phyloP scores from a whole-genome alignment of 2,329 filamentous ascomycete species.

The Arthrobotrys musiformis region DNA sequence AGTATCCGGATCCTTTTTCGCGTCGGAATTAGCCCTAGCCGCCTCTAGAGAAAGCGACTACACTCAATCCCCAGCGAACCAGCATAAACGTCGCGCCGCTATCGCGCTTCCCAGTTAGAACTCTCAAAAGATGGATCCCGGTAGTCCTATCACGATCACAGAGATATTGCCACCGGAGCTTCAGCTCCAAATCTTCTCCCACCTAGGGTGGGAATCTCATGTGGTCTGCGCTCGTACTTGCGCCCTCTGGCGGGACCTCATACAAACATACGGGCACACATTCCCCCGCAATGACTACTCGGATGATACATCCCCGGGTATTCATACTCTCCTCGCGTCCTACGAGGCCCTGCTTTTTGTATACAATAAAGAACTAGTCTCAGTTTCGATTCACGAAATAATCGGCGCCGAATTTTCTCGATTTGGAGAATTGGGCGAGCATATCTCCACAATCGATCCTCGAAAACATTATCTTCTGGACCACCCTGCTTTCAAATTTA shows the following conservation, averaged over 20 bases:
- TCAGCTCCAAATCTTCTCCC: constrained; percentile 7
- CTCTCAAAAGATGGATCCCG: neutral
- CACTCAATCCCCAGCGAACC: neutral
- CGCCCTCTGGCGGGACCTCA: constrained; percentile 6
- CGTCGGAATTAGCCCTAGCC: no score
- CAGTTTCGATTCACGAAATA: constrained; percentile 1
- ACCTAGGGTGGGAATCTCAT: constrained; percentile 12
- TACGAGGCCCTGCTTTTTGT: neutral
- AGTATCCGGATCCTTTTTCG: no score
- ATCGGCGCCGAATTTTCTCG: neutral
- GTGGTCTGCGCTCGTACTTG: constrained; percentile 4
- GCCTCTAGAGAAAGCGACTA: no score
- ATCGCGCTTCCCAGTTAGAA: neutral
- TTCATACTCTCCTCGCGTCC: neutral
- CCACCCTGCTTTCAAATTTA: neutral
- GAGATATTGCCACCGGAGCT: neutral
- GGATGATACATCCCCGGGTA: neutral
- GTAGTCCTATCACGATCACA: neutral
- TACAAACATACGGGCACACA: neutral
- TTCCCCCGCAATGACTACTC: constrained; percentile 1
- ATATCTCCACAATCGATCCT: neutral
- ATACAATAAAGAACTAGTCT: constrained; percentile 4
- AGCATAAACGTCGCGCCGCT: neutral
- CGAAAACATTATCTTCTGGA: neutral
- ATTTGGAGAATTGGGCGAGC: neutral